These are phyloP conservation scores for Akanthomyces dipterigenus DNA, from an alignment of 2,329 filamentous ascomycete species.

Conservation along the genomic window DNA sequence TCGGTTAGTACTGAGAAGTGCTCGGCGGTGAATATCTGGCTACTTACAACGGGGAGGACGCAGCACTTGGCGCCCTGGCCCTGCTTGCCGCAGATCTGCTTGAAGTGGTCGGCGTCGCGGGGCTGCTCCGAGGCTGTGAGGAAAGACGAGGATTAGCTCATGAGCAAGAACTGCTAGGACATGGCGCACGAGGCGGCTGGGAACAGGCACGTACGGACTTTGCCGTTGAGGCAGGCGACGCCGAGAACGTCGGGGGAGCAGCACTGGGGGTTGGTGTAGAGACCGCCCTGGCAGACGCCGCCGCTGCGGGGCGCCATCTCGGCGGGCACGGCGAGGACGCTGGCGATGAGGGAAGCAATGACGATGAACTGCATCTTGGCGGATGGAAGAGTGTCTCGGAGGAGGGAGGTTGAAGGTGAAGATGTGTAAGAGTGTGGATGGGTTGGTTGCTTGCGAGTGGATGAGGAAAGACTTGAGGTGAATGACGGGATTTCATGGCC, in stretches of 20 bases:
- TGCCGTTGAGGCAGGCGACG: slow-evolving; percentile 40
- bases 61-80: slow-evolving; percentile 49
- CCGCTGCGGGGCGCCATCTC: not conserved
- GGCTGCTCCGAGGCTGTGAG: not conserved
- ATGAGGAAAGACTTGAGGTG: not conserved
- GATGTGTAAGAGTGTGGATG: not conserved
- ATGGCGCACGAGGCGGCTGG: not conserved
- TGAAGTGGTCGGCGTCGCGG: not conserved
- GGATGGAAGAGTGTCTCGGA: not conserved
- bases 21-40: too few relatives aligned
- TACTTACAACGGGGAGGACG: slow-evolving; percentile 34
- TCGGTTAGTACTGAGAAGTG: not conserved
- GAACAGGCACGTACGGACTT: not conserved
- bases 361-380: not conserved
- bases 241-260: slow-evolving; percentile 42
- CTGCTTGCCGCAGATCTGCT: slow-evolving; percentile 31
- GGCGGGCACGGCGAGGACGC: not conserved
- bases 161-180: not conserved
- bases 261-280: slow-evolving; percentile 32
- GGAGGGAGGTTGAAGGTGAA: not conserved
- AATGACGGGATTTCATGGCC: not conserved
- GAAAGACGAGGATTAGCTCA: not conserved
- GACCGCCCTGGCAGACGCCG: slow-evolving; percentile 14
- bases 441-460: not conserved
- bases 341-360: not conserved